Conservation (phyloP, 2,329 filamentous ascomycete species). For the Cercospora zeae-maydis region DNA sequence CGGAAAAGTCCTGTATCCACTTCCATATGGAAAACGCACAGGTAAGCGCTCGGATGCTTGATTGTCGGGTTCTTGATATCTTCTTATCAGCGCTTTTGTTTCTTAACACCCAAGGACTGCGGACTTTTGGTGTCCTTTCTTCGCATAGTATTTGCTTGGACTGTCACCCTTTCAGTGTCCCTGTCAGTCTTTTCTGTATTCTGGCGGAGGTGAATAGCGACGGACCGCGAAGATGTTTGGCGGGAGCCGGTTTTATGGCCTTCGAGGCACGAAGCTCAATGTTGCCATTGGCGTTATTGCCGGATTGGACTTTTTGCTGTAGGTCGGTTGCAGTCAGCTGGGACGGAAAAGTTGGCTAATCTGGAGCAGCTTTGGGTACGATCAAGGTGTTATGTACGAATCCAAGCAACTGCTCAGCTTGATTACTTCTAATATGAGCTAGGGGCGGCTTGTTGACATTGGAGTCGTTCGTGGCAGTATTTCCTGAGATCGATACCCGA, state of each 20-base stretch:
- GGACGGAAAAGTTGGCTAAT: background rate
- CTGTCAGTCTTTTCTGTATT: background rate
- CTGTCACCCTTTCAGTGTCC: background rate
- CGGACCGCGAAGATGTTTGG: slow-evolving; percentile 13
- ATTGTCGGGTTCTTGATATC: background rate
- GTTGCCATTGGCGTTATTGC: slow-evolving; percentile 44
- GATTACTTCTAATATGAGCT: background rate
- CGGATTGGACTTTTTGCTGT: slow-evolving; percentile 39
- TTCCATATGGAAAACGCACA: slow-evolving; percentile 12
- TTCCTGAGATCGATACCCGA: slow-evolving; percentile 40
- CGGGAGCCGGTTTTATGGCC: slow-evolving; percentile 36
- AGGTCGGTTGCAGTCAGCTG: background rate
- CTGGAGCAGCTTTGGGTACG: slow-evolving; percentile 10
- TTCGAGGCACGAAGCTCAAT: slow-evolving; percentile 42
- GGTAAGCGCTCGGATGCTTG: slow-evolving; percentile 7
- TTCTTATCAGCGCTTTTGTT: background rate
- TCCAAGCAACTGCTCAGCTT: background rate
- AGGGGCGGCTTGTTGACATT: slow-evolving; percentile 44
- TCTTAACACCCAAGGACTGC: background rate
- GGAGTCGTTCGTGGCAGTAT: slow-evolving; percentile 41
- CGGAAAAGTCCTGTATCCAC: background rate
- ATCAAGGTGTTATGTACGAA: slow-evolving; percentile 38
- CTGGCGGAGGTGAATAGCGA: background rate
- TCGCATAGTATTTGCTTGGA: background rate
- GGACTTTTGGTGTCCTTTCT: background rate